Conservation (phyloP, 768 basidiomycete genomes). For the Pulveroboletus sp. region DNA sequence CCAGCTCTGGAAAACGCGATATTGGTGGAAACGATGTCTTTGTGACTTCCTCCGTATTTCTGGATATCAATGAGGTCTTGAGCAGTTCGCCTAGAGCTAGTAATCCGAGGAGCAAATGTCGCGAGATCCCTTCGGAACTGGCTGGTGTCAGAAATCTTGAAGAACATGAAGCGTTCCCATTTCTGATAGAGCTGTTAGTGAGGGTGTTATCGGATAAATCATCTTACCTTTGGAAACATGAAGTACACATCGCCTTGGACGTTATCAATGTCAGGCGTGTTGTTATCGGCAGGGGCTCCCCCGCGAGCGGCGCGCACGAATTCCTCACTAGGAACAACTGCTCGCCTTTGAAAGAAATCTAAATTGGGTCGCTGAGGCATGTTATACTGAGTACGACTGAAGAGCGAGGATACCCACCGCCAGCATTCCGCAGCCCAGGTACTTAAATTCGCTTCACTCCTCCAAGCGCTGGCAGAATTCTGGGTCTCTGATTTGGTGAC, state of each 20-base stretch:
- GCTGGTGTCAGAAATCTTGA: neutral
- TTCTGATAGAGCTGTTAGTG: neutral
- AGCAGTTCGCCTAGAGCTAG: neutral
- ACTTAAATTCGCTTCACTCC: neutral
- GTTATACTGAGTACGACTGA: neutral
- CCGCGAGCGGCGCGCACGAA: neutral
- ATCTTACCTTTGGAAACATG: neutral
- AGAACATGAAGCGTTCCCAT: neutral
- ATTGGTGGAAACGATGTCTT: neutral
- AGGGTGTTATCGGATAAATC: neutral
- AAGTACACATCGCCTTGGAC: neutral
- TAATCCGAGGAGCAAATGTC: neutral
- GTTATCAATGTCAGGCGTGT: neutral
- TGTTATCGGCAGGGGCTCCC: neutral
- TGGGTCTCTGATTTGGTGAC: no score
- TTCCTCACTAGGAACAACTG: neutral
- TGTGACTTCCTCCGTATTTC: neutral
- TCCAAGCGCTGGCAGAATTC: no score
- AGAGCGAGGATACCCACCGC: neutral
- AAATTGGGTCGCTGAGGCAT: neutral
- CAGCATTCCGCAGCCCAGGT: neutral
- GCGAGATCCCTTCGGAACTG: neutral
- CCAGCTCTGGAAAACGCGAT: neutral
- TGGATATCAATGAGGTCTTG: neutral
- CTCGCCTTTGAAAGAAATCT: neutral